phyloP scores from a whole-genome alignment of 768 basidiomycete species.

The Ephemerocybe angulata region DNA sequence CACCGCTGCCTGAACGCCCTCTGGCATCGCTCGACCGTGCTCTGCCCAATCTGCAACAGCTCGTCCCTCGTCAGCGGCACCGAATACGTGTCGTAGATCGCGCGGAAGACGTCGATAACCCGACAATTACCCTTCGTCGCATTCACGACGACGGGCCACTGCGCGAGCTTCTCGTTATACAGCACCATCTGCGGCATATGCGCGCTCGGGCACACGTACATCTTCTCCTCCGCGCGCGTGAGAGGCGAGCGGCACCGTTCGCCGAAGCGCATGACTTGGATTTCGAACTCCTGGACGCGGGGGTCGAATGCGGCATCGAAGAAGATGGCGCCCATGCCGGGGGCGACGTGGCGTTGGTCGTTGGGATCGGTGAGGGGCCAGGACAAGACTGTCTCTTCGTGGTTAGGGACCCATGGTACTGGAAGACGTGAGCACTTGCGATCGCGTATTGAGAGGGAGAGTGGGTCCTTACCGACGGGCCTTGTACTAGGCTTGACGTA shows the following conservation, averaged over 20 bases:
- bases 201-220: neutral
- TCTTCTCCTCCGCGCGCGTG: neutral
- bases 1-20: constrained; percentile 45
- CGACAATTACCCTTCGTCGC: constrained; percentile 14
- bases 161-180: neutral
- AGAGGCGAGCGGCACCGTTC: neutral
- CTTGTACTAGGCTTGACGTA: no score
- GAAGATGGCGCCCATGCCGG: neutral
- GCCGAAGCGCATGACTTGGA: neutral
- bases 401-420: no score
- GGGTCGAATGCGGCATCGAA: neutral
- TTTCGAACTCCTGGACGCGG: neutral
- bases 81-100: constrained; percentile 49
- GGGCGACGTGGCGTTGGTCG: neutral
- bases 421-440: no score
- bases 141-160: neutral
- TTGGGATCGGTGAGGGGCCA: neutral
- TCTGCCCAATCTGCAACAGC: constrained; percentile 18
- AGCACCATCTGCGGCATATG: neutral
- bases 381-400: no score
- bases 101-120: constrained; percentile 55
- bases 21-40: constrained; percentile 33
- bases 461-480: no score
- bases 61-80: constrained; percentile 44
- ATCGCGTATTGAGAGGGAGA: no score